phyloP scores from a whole-genome alignment of 2,329 filamentous ascomycete genomes.

The Fusarium azukiicola region DNA sequence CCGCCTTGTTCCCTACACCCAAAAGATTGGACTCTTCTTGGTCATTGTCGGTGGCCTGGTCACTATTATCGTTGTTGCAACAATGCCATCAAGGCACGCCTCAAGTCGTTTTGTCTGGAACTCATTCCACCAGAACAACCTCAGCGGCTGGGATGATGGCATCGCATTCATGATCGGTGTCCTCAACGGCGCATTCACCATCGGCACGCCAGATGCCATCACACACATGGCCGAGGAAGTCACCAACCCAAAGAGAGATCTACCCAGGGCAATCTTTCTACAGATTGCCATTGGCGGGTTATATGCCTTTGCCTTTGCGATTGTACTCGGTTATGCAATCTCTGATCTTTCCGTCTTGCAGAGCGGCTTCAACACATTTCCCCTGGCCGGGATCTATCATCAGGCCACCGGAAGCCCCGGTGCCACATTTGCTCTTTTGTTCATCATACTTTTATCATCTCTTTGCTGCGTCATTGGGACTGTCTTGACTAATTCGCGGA shows the following conservation, averaged over 20 bases:
- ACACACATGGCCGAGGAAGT: conserved; percentile 54
- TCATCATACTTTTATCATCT: conserved; percentile 52
- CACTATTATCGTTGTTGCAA: conserved; percentile 49
- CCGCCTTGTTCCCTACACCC: conserved; percentile 50
- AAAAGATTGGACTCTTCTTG: conserved; percentile 49
- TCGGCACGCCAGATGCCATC: conserved; percentile 50
- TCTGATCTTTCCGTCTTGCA: conserved; percentile 49
- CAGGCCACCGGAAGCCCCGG: conserved; percentile 48
- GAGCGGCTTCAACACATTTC: conserved; percentile 48
- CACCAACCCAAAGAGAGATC: conserved; percentile 42
- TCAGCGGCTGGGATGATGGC: conserved; percentile 51
- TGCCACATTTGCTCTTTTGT: conserved; percentile 46
- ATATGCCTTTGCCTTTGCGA: conserved; percentile 47
- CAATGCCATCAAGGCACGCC: conserved; percentile 47
- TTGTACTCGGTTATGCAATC: conserved; percentile 52
- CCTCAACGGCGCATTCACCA: conserved; percentile 52
- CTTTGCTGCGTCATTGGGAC: conserved; percentile 51
- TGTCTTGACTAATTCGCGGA: conserved; percentile 51
- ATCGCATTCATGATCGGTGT: conserved; percentile 52
- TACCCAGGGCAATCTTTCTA: conserved; percentile 47
- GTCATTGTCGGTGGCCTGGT: conserved; percentile 49
- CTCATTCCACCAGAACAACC: conserved; percentile 50
- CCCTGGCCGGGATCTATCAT: conserved; percentile 49
- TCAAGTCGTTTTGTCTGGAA: conserved; percentile 49
- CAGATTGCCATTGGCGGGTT: conserved; percentile 52